phyloP scores from a whole-genome alignment of 768 basidiomycete species.

The Amanita inopinata region DNA sequence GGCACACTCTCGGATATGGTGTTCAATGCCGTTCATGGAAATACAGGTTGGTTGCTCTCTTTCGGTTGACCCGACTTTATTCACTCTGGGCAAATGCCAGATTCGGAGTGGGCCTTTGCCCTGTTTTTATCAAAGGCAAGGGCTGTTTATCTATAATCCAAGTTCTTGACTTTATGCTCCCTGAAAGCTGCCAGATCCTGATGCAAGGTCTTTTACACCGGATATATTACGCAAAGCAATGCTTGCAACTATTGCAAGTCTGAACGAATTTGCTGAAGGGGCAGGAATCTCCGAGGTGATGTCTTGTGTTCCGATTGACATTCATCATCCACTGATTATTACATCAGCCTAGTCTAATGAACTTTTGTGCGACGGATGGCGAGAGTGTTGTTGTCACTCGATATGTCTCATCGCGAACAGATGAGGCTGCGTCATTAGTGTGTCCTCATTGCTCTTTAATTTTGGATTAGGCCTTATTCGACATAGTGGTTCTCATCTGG shows the following conservation, averaged over 20 bases:
- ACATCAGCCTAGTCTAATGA: conserved; percentile 75
- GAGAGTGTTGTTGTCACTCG: conserved; percentile 88
- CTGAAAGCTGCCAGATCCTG: conserved; percentile 81
- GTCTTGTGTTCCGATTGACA: conserved; percentile 3
- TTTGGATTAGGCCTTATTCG: neutral
- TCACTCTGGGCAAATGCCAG: conserved; percentile 24
- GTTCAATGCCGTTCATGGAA: conserved; percentile 83
- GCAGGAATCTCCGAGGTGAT: conserved; percentile 63
- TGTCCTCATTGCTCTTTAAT: conserved; percentile 12
- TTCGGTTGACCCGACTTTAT: conserved; percentile 1
- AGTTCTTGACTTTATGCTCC: conserved; percentile 10
- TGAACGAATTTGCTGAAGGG: conserved; percentile 71
- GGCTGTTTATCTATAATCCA: neutral
- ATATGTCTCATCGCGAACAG: conserved; percentile 85
- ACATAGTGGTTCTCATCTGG: conserved; percentile 90
- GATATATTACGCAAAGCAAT: conserved; percentile 71
- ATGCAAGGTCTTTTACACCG: conserved; percentile 67
- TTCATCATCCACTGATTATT: neutral
- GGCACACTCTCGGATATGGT: conserved; percentile 68
- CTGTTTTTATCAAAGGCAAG: conserved; percentile 75
- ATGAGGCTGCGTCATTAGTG: conserved; percentile 88
- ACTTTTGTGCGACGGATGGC: conserved; percentile 96
- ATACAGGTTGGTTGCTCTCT: conserved; percentile 54
- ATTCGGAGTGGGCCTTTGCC: conserved; percentile 97
- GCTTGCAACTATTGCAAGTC: conserved; percentile 73